Evolutionary conservation across 805 yeast species (phyloP).

Genomic region (Wickerhamiella spandovensis): DNA sequence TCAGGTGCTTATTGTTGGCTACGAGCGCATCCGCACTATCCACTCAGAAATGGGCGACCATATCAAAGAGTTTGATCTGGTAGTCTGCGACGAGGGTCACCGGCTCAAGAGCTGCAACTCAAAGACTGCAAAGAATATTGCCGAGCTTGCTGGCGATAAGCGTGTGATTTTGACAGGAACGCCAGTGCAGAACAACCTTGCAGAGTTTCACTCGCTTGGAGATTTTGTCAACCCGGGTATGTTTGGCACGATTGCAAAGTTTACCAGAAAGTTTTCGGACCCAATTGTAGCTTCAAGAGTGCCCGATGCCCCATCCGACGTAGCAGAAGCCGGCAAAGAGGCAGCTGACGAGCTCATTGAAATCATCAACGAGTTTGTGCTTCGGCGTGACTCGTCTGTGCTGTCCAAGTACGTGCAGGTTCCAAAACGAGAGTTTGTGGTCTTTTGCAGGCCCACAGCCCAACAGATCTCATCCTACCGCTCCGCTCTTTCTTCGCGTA

Average conservation of each 20-base stretch:
- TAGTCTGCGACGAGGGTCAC: slow-evolving; percentile 94
- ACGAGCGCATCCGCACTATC: slow-evolving; percentile 59
- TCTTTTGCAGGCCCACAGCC: slow-evolving; percentile 65
- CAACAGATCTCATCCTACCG: slow-evolving; percentile 45
- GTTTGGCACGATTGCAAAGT: slow-evolving; percentile 46
- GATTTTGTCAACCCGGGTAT: slow-evolving; percentile 79
- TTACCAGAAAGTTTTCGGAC: slow-evolving; percentile 36
- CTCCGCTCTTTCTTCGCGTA: slow-evolving; percentile 23
- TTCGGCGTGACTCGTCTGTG: slow-evolving; percentile 54
- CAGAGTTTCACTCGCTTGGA: slow-evolving; percentile 67
- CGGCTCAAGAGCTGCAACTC: slow-evolving; percentile 64
- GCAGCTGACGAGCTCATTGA: slow-evolving; percentile 50
- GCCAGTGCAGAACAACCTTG: slow-evolving; percentile 84
- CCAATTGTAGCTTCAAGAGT: slow-evolving; percentile 70
- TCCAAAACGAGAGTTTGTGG: slow-evolving; percentile 56
- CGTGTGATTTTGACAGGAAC: slow-evolving; percentile 73
- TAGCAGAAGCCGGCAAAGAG: slow-evolving; percentile 43
- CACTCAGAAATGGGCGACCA: background rate
- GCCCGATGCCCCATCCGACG: slow-evolving; percentile 37
- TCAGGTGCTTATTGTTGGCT: slow-evolving; percentile 75
- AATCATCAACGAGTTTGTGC: slow-evolving; percentile 50
- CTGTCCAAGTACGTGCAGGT: slow-evolving; percentile 47
- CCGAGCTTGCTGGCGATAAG: slow-evolving; percentile 37
- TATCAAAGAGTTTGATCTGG: slow-evolving; percentile 39
- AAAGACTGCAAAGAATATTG: slow-evolving; percentile 55